Evolutionary conservation across 371 early-diverging fungal species (phyloP).

Genomic region (Actinomucor elegans): DNA sequence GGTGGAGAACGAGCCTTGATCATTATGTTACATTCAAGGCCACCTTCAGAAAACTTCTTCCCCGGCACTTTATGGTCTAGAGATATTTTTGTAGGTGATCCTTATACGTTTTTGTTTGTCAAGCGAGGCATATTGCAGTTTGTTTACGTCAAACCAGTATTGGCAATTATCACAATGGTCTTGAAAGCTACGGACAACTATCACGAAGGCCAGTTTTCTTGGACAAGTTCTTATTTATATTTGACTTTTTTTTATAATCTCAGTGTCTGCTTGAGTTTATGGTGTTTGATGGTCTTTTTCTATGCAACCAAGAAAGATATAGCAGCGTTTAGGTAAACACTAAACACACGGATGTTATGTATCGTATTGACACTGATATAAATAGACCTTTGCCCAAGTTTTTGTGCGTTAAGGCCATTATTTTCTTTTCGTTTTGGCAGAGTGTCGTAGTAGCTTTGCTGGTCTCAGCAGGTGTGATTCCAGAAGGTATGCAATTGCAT

Average conservation of each 20-base stretch:
- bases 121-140: constrained; percentile 94
- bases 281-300: constrained; percentile 88
- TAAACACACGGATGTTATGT: neutral
- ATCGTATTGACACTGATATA: neutral
- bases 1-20: constrained; percentile 91
- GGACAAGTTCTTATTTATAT: constrained; percentile 79
- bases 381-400: constrained; percentile 90
- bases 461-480: constrained; percentile 73
- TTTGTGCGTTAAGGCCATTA: constrained; percentile 90
- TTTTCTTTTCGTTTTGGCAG: constrained; percentile 97
- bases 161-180: constrained; percentile 80
- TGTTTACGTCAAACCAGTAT: constrained; percentile 85
- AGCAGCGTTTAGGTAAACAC: constrained; percentile 67
- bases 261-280: constrained; percentile 81
- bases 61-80: constrained; percentile 76
- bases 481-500: constrained; percentile 57
- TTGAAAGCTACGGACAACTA: constrained; percentile 75
- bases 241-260: constrained; percentile 84
- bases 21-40: constrained; percentile 73
- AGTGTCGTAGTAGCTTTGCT: constrained; percentile 85
- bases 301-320: constrained; percentile 83
- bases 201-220: constrained; percentile 78
- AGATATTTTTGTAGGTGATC: constrained; percentile 89
- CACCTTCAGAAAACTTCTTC: constrained; percentile 80
- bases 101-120: constrained; percentile 83